These are phyloP conservation scores for Sambucus nigra DNA, from an alignment of 129 eudicot species.

Conservation along the genomic window DNA sequence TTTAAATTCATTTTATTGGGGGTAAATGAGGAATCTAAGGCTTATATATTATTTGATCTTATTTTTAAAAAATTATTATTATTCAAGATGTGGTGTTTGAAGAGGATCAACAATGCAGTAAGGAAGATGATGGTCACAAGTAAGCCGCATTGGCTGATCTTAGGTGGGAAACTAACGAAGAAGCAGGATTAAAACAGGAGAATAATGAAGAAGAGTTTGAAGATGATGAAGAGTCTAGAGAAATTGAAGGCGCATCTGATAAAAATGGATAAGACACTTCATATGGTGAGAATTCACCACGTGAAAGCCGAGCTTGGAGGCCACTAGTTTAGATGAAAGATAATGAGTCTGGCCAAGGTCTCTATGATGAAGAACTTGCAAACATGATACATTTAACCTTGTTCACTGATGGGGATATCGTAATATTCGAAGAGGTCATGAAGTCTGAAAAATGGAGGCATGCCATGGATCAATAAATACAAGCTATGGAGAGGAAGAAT, in stretches of 20 bases:
- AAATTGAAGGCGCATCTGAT: not conserved
- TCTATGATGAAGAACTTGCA: not conserved
- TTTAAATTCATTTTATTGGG: not conserved
- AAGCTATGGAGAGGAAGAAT: conserved; percentile 2
- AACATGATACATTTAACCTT: not conserved
- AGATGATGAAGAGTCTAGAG: not conserved
- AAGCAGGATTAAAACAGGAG: not conserved
- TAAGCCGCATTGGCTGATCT: not conserved
- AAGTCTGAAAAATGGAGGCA: not conserved
- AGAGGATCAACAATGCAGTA: not conserved
- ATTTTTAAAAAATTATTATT: not conserved
- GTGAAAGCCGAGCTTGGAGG: not conserved
- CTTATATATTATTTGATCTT: not conserved
- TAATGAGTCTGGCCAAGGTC: not conserved
- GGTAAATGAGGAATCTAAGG: conserved; percentile 1
- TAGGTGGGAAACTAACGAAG: not conserved
- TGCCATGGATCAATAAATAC: conserved; percentile 1
- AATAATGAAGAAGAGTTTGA: not conserved
- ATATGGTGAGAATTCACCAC: not conserved
- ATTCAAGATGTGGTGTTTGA: conserved; percentile 4
- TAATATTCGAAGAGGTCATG: not conserved
- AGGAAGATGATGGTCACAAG: not conserved
- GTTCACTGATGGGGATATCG: not conserved
- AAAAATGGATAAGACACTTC: too few species aligned
- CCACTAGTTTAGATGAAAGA: not conserved